These are phyloP conservation scores for Cyberlindnera mrakii DNA, from an alignment of 805 yeast species.

Conservation along the genomic window DNA sequence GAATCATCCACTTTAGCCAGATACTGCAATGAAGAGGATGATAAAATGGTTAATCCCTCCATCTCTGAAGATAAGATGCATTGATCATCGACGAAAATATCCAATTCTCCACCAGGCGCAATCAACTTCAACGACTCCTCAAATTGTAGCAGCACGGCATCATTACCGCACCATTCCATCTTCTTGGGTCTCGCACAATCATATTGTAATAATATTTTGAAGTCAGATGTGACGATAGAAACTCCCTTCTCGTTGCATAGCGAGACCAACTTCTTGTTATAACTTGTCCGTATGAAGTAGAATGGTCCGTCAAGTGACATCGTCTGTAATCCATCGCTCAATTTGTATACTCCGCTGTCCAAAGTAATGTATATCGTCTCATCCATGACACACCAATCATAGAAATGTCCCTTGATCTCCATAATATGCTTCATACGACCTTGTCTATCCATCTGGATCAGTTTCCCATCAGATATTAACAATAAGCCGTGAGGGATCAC, in stretches of 20 bases:
- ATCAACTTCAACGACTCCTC: conserved; percentile 60
- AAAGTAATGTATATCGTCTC: conserved; percentile 3
- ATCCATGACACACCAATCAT: conserved; percentile 8
- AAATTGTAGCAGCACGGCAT: conserved; percentile 60
- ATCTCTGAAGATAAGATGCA: conserved; percentile 37
- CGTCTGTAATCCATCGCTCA: neutral
- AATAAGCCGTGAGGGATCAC: conserved; percentile 1
- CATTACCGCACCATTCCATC: conserved; percentile 80
- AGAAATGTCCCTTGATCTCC: conserved; percentile 2
- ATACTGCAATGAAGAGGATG: conserved; percentile 47
- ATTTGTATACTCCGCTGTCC: conserved; percentile 6
- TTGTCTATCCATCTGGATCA: conserved; percentile 5
- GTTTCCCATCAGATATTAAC: conserved; percentile 3
- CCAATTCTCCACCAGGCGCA: conserved; percentile 60
- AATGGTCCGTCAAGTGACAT: conserved; percentile 13
- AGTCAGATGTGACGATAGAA: conserved; percentile 4
- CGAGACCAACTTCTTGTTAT: conserved; percentile 9
- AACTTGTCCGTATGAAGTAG: conserved; percentile 5
- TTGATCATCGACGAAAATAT: conserved; percentile 43
- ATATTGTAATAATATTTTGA: conserved; percentile 9
- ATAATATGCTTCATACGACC: neutral
- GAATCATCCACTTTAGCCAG: conserved; percentile 54
- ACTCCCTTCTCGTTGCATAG: conserved; percentile 8
- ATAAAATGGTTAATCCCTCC: conserved; percentile 72
- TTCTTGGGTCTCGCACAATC: conserved; percentile 3